Conservation (phyloP, 331 rosid species). For the Malus hybrid region DNA sequence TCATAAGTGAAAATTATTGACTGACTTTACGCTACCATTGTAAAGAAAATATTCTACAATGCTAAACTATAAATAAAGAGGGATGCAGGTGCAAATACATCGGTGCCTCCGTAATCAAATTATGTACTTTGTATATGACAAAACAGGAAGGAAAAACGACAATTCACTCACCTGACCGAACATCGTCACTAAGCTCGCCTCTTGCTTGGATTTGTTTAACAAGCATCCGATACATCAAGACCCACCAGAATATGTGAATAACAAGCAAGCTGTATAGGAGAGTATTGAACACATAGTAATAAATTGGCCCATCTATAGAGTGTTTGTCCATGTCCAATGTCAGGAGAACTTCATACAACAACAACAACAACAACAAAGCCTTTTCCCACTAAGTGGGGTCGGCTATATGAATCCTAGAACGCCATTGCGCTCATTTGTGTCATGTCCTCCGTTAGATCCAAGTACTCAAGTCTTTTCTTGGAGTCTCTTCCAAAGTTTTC, state of each 20-base stretch:
- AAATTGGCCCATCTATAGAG: conserved; percentile 54
- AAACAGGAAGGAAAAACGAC: neutral
- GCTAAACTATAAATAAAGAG: neutral
- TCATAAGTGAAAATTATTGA: neutral
- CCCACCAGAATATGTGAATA: conserved; percentile 92
- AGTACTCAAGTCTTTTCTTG: too few species aligned
- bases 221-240: conserved; percentile 85
- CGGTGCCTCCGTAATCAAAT: neutral
- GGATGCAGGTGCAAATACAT: neutral
- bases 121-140: neutral
- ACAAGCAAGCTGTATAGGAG: conserved; percentile 75
- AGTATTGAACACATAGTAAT: conserved; percentile 74
- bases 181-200: conserved; percentile 83
- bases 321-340: conserved; percentile 57
- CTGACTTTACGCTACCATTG: neutral
- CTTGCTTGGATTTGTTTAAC: conserved; percentile 75
- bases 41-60: too few species aligned
- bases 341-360: conserved; percentile 62
- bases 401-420: too few species aligned
- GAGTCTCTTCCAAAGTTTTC: too few species aligned
- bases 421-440: too few species aligned
- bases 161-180: conserved; percentile 77
- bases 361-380: too few species aligned
- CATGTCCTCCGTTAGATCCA: too few species aligned
- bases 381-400: too few species aligned